Evolutionary conservation across 1,284 basidiomycete species (phyloP).

Genomic region (Moesziomyces sp.): DNA sequence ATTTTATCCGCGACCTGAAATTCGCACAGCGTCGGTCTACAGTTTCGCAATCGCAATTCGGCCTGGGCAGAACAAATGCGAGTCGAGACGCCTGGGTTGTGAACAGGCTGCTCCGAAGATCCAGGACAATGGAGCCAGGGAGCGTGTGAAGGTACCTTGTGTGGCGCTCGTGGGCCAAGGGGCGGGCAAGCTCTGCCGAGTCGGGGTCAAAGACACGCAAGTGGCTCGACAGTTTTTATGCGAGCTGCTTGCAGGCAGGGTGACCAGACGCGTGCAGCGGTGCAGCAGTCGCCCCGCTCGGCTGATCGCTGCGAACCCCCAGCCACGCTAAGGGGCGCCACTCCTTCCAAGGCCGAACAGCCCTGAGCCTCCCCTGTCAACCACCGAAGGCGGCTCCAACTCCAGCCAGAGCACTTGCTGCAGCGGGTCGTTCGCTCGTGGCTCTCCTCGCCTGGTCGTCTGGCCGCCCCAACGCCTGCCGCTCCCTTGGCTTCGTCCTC

Average conservation of each 20-base stretch:
- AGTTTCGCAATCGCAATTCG: too few relatives aligned
- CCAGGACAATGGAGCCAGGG: too few relatives aligned
- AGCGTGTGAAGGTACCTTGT: too few relatives aligned
- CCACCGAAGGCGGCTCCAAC: background rate
- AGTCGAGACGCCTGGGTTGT: too few relatives aligned
- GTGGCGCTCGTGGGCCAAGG: background rate
- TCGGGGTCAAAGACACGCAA: too few relatives aligned
- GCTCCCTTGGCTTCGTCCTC: too few relatives aligned
- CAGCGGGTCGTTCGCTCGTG: background rate
- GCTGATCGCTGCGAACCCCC: background rate
- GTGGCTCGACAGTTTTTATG: background rate
- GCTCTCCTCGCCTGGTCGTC: too few relatives aligned
- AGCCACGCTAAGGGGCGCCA: background rate
- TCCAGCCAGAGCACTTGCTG: background rate
- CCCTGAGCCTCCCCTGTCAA: background rate
- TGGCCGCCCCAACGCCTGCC: too few relatives aligned
- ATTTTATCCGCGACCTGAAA: too few relatives aligned
- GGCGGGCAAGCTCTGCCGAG: background rate
- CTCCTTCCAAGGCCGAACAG: background rate
- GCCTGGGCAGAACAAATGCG: too few relatives aligned
- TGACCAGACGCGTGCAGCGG: background rate
- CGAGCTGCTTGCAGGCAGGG: background rate
- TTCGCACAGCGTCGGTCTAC: too few relatives aligned
- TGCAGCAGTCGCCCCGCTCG: background rate
- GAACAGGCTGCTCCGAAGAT: too few relatives aligned